Percentiles rank a stretch among this genome's conserved stretches.
phyloP scores from a whole-genome alignment of 768 basidiomycete genomes.

The Roridomyces roridus region DNA sequence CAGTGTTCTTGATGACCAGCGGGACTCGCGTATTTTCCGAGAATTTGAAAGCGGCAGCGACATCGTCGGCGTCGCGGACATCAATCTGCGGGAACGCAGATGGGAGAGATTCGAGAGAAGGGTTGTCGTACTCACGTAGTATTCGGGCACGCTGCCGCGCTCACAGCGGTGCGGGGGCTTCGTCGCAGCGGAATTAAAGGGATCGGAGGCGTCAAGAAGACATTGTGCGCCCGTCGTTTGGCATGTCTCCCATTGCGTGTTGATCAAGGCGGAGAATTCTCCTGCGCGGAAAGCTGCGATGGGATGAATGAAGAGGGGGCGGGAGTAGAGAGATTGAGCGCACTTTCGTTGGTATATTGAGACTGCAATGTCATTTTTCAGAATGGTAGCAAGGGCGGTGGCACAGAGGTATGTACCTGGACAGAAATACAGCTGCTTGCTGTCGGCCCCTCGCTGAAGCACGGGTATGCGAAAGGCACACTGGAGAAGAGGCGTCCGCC shows the following conservation, averaged over 20 bases:
- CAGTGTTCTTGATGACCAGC: constrained; percentile 58
- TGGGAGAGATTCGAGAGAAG: constrained; percentile 3
- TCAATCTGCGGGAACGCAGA: constrained; percentile 42
- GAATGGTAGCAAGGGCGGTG: no score
- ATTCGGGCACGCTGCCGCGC: constrained; percentile 43
- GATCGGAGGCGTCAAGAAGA: constrained; percentile 47
- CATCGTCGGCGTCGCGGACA: constrained; percentile 45
- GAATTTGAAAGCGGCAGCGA: constrained; percentile 52
- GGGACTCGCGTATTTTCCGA: constrained; percentile 43
- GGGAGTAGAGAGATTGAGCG: no score
- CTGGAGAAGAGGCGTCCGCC: no score
- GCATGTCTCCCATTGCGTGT: constrained; percentile 60
- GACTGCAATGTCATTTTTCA: no score
- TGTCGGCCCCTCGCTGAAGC: no score
- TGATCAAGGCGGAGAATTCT: no score
- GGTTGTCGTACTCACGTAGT: constrained; percentile 38
- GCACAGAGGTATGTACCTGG: no score
- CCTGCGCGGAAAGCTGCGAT: no score
- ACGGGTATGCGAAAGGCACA: no score
- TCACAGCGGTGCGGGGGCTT: constrained; percentile 37
- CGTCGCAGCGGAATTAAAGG: constrained; percentile 36
- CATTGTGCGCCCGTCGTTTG: constrained; percentile 52
- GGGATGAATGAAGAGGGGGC: no score
- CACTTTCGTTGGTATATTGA: no score
- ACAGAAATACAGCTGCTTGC: no score